Evolutionary conservation across 768 basidiomycete genomes (phyloP).

Genomic region (Boletus fagicola): DNA sequence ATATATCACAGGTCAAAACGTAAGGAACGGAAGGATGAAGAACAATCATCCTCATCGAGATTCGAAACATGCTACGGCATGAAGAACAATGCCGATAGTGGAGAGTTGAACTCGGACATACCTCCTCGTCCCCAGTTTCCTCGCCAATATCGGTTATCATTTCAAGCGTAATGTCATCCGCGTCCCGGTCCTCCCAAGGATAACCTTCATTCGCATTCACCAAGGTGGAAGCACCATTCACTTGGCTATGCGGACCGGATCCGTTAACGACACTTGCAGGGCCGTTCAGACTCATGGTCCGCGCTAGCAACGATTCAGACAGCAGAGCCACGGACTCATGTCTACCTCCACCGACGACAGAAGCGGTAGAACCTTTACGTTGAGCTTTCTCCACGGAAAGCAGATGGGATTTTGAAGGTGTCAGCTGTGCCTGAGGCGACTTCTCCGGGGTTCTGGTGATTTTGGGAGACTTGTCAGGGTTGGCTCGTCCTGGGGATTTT

Average conservation of each 20-base stretch:
- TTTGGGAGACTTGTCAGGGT: slow-evolving; percentile 26
- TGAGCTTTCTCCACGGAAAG: slow-evolving; percentile 17
- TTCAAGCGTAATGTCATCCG: slow-evolving; percentile 65
- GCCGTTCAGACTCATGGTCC: slow-evolving; percentile 11
- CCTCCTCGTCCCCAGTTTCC: slow-evolving; percentile 72
- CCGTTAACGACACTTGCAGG: slow-evolving; percentile 22
- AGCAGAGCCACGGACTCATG: slow-evolving; percentile 16
- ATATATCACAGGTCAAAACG: neutral
- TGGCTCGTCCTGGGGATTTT: slow-evolving; percentile 21
- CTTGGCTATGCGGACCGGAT: slow-evolving; percentile 19
- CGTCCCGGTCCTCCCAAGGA: slow-evolving; percentile 40
- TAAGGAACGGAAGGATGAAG: neutral
- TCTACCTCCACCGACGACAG: slow-evolving; percentile 17
- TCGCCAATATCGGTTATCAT: slow-evolving; percentile 61
- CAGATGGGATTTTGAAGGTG: slow-evolving; percentile 19
- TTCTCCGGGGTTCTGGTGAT: slow-evolving; percentile 21
- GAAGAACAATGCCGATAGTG: neutral
- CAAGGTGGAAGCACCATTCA: slow-evolving; percentile 23
- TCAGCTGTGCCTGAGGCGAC: slow-evolving; percentile 19
- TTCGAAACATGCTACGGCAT: neutral
- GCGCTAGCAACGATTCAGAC: slow-evolving; percentile 19
- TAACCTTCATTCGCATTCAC: slow-evolving; percentile 21
- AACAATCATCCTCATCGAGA: neutral
- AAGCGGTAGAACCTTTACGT: slow-evolving; percentile 24
- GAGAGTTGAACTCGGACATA: slow-evolving; percentile 24